Evolutionary conservation across 345 rosid genomes (phyloP).

Genomic region (Populus alba): DNA sequence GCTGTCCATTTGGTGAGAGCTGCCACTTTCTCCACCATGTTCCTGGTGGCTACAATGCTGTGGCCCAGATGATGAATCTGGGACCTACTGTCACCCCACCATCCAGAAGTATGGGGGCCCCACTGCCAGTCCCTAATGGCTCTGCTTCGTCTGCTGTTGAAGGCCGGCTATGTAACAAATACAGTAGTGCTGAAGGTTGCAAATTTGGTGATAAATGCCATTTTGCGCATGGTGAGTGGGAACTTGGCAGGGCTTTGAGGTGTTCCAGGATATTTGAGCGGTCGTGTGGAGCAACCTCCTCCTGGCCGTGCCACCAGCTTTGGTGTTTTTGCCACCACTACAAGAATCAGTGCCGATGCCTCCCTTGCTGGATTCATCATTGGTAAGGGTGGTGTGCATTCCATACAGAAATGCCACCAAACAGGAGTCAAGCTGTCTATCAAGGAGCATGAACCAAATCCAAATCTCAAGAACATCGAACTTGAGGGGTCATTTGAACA

Average conservation of each 20-base stretch:
- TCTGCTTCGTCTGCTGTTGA: slow-evolving; percentile 39
- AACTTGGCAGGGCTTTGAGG: slow-evolving; percentile 50
- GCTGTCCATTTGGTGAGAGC: slow-evolving; percentile 90
- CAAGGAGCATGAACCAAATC: slow-evolving; percentile 65
- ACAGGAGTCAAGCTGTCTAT: slow-evolving; percentile 78
- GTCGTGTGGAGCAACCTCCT: slow-evolving; percentile 37
- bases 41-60: slow-evolving; percentile 80
- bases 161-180: slow-evolving; percentile 63
- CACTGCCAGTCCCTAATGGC: slow-evolving; percentile 38
- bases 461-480: slow-evolving; percentile 65
- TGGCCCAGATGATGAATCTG: slow-evolving; percentile 72
- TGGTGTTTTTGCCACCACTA: slow-evolving; percentile 76
- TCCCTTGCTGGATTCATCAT: slow-evolving; percentile 84
- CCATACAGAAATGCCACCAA: slow-evolving; percentile 72
- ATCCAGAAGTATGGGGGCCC: slow-evolving; percentile 45
- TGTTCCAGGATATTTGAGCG: slow-evolving; percentile 42
- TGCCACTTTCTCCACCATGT: slow-evolving; percentile 85
- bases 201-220: slow-evolving; percentile 69
- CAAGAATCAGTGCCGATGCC: slow-evolving; percentile 81
- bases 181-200: slow-evolving; percentile 62
- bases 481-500: slow-evolving; percentile 85
- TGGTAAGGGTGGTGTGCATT: slow-evolving; percentile 76
- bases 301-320: slow-evolving; percentile 57
- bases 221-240: slow-evolving; percentile 82
- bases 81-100: slow-evolving; percentile 40